Base-by-base conservation (phyloP, 1,284 basidiomycete species). In the Trametes versicolor region DNA sequence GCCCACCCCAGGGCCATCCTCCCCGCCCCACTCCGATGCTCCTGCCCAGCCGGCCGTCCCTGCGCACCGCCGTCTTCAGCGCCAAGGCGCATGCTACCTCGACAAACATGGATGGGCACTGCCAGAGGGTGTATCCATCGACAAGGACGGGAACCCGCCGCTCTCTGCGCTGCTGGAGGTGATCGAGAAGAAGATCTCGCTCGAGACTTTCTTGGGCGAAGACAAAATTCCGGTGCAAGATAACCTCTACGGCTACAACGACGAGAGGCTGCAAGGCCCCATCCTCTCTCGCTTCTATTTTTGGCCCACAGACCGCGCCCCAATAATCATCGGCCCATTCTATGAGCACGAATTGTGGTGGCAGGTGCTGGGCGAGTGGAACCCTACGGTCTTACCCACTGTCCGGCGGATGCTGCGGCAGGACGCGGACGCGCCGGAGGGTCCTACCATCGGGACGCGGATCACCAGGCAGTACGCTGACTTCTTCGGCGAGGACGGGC, bases 381-480 rank as follows among this genome's bases (percentile, higher is more conserved):
- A 39, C 37, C 45, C 45, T 13, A 13, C 13, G 3, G 21, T 13
- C 58, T 21, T 32, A 34, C 50, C 50, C 7, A 7, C 50, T 7
- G 32, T 21, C 32, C 32, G 4, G 32, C 19, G 7, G 21, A 21
- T n/a, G 36, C 27, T n/a, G 13, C 32, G 13, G 27, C 27, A 25
- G n/a, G 27, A 15, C 5, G 25, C 9, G n/a, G 27, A 39, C 51
- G 51, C 17, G 6, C 47, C 21, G 36, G 36, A 37, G 10, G 37
- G 21, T 15, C 57, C 21, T 6, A 19, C 25, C 8, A 27, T 37
- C 4, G 48, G 61, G 29, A 57, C 37, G 21, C 47, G 27, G 27
- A 19, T 62, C 39, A 51, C 61, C n/a, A 51, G 61, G 61, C 61
- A 62, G 61, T 51, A 62, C 54, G 61, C 61, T 21, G 61, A n/a